These are phyloP conservation scores for Monilinia polystroma DNA, from an alignment of 2,329 filamentous ascomycete genomes.

Conservation along the genomic window DNA sequence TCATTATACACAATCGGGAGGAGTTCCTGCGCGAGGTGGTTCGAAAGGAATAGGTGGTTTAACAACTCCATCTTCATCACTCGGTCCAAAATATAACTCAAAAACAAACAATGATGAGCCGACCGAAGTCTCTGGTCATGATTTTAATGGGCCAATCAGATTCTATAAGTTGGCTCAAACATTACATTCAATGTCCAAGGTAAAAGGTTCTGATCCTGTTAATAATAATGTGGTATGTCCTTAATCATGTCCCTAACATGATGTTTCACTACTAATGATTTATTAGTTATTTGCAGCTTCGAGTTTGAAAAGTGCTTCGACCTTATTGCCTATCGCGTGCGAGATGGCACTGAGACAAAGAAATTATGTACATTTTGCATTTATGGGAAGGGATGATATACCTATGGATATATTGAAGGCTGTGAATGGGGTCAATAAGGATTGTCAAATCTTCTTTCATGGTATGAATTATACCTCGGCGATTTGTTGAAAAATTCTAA, in stretches of 20 bases:
- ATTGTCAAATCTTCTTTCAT: conserved; percentile 64
- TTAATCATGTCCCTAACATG: neutral
- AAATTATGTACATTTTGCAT: conserved; percentile 77
- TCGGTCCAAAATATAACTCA: conserved; percentile 11
- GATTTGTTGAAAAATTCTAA: conserved; percentile 24
- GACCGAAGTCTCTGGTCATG: conserved; percentile 41
- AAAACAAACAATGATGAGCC: conserved; percentile 26
- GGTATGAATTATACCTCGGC: conserved; percentile 40
- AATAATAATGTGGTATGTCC: conserved; percentile 67
- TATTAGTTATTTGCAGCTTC: conserved; percentile 68
- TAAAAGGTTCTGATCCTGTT: conserved; percentile 49
- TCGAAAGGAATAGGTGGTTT: conserved; percentile 24
- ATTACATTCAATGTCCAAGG: conserved; percentile 58
- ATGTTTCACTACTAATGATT: conserved; percentile 21
- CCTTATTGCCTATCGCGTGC: conserved; percentile 78
- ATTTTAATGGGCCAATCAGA: conserved; percentile 68
- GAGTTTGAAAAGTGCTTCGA: conserved; percentile 68
- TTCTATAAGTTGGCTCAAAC: conserved; percentile 65
- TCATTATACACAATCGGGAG: conserved; percentile 40
- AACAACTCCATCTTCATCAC: conserved; percentile 19
- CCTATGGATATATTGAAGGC: conserved; percentile 65
- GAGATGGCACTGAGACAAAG: conserved; percentile 70
- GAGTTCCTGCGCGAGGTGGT: neutral
- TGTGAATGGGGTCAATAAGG: conserved; percentile 74
- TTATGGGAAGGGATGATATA: conserved; percentile 73